Evolutionary conservation across 768 basidiomycete species (phyloP).

Genomic region (Sistotremastrum suecicum): DNA sequence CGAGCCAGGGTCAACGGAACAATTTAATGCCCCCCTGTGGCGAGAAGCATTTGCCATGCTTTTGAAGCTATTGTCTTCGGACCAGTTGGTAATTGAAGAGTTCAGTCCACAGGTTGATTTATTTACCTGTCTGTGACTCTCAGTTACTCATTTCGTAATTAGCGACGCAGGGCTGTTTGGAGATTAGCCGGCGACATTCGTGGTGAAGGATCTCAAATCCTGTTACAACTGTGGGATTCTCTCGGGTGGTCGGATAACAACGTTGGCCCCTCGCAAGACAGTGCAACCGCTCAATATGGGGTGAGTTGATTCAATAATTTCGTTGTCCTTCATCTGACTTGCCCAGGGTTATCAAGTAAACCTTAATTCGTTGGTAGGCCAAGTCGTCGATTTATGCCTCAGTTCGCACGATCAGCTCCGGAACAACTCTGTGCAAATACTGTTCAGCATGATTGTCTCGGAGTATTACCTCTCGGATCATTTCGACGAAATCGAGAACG

Average conservation of each 20-base stretch:
- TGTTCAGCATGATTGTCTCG: constrained; percentile 91
- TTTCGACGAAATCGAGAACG: constrained; percentile 84
- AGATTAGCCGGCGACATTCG: constrained; percentile 91
- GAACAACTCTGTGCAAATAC: constrained; percentile 79
- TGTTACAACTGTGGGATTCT: constrained; percentile 74
- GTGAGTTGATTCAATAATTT: constrained; percentile 28
- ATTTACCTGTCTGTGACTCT: constrained; percentile 7
- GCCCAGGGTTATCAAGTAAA: constrained; percentile 70
- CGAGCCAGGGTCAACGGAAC: constrained; percentile 37
- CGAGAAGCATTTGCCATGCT: constrained; percentile 67
- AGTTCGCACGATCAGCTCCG: constrained; percentile 91
- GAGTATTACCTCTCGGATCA: constrained; percentile 76
- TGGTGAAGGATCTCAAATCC: constrained; percentile 74
- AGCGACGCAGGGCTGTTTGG: constrained; percentile 96
- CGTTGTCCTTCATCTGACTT: constrained; percentile 2
- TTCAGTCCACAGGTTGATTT: constrained; percentile 72
- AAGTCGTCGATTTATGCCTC: constrained; percentile 82
- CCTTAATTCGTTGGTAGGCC: constrained; percentile 72
- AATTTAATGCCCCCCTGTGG: constrained; percentile 74
- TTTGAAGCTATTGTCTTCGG: constrained; percentile 73
- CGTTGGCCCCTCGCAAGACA: constrained; percentile 26
- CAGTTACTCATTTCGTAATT: not conserved
- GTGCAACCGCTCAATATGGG: constrained; percentile 48
- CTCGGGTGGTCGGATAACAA: constrained; percentile 63
- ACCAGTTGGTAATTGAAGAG: constrained; percentile 88